Percentiles rank a stretch among this genome's conserved stretches.
Evolutionary conservation across 345 rosid genomes (phyloP).

Genomic region (Melaleuca alternifolia): DNA sequence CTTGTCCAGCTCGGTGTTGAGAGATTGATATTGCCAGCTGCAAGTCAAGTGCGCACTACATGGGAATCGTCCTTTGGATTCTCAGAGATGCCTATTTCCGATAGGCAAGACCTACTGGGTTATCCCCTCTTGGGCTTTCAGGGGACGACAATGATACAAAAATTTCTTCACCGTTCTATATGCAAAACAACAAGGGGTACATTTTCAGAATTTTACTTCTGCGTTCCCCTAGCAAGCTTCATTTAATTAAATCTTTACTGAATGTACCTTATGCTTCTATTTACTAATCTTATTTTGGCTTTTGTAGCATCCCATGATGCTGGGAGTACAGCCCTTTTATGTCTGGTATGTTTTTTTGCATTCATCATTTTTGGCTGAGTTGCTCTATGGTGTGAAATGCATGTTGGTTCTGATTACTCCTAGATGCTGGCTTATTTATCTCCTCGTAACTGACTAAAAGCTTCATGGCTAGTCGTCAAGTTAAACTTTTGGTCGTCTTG

Average conservation of each 20-base stretch:
- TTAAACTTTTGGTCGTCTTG: background rate
- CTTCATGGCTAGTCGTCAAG: background rate
- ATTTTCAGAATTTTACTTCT: background rate
- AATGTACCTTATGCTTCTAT: background rate
- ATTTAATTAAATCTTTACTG: background rate
- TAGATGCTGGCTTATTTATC: background rate
- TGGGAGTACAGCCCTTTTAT: background rate
- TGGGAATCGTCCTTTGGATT: conserved; percentile 26
- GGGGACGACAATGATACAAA: conserved; percentile 20
- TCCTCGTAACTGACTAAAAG: background rate
- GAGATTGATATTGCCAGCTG: conserved; percentile 21
- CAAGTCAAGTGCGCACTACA: conserved; percentile 7
- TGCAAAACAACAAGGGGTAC: background rate
- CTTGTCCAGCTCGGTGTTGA: conserved; percentile 13
- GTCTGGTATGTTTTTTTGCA: background rate
- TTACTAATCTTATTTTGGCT: background rate
- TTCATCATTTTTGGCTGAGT: background rate
- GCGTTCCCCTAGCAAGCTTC: background rate
- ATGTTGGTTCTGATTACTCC: background rate
- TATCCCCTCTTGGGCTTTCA: conserved; percentile 17
- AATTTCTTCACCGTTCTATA: background rate
- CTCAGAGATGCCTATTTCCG: conserved; percentile 10
- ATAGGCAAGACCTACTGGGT: conserved; percentile 6
- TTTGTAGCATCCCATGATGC: background rate
- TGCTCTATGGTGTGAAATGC: background rate